Evolutionary conservation across 2,329 filamentous ascomycete species (phyloP).

Genomic region (Balansia obtecta): DNA sequence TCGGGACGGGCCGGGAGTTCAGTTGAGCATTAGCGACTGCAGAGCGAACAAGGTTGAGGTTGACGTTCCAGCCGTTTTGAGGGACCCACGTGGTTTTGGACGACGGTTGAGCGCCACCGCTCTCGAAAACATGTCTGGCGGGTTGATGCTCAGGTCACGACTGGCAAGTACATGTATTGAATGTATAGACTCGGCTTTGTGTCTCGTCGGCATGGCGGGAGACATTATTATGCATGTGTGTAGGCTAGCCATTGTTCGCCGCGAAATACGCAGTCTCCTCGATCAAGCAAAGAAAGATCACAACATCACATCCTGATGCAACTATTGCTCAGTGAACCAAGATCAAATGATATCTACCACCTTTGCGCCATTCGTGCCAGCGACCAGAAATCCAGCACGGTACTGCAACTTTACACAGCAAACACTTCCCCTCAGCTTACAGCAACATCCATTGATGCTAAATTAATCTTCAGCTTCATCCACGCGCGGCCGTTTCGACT

Average conservation of each 20-base stretch:
- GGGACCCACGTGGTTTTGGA: neutral
- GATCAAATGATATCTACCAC: neutral
- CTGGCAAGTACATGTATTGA: too few species aligned
- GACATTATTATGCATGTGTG: too few species aligned
- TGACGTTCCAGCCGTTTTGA: neutral
- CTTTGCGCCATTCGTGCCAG: neutral
- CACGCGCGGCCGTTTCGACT: constrained; percentile 63
- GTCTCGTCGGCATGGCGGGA: too few species aligned
- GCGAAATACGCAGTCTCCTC: too few species aligned
- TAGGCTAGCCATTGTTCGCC: too few species aligned
- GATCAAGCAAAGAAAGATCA: too few species aligned
- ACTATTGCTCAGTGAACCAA: neutral
- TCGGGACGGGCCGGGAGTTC: too few species aligned
- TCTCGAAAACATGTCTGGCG: too few species aligned
- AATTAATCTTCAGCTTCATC: constrained; percentile 53
- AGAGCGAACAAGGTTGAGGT: neutral
- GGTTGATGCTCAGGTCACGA: neutral
- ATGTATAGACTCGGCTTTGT: too few species aligned
- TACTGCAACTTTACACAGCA: neutral
- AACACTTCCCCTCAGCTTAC: neutral
- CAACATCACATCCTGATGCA: neutral
- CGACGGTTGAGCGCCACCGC: neutral
- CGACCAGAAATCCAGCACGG: neutral
- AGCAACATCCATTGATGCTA: constrained; percentile 1
- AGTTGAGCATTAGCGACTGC: neutral